Percentiles rank a stretch among this genome's conserved stretches.
phyloP scores from a whole-genome alignment of 2,329 filamentous ascomycete genomes.

The Emydomyces testavorans region DNA sequence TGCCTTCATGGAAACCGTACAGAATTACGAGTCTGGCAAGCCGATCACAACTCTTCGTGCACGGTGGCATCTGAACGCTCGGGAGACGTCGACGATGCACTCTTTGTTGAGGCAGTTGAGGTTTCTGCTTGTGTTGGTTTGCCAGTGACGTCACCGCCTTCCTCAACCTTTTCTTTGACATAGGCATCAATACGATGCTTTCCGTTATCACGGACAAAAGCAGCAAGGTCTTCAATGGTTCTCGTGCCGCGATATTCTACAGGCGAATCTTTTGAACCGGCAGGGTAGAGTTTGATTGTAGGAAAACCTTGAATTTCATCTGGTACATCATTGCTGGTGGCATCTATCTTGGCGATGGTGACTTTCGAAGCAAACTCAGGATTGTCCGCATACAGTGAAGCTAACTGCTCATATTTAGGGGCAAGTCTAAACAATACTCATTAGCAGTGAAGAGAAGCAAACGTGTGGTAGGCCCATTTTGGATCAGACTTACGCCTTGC shows the following conservation, averaged over 20 bases:
- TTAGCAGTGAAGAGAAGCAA: slow-evolving; percentile 9
- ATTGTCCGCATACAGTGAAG: slow-evolving; percentile 42
- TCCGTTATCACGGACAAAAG: slow-evolving; percentile 91
- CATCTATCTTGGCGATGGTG: slow-evolving; percentile 80
- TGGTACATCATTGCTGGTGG: slow-evolving; percentile 88
- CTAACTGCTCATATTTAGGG: slow-evolving; percentile 57
- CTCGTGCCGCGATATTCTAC: slow-evolving; percentile 80
- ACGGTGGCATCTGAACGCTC: slow-evolving; percentile 20
- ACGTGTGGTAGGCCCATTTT: too few species aligned
- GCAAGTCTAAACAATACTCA: slow-evolving; percentile 38
- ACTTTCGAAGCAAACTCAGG: slow-evolving; percentile 46
- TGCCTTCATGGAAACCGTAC: too few species aligned
- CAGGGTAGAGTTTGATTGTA: slow-evolving; percentile 95
- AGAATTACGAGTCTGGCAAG: not conserved
- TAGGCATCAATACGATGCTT: slow-evolving; percentile 67
- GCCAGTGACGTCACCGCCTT: slow-evolving; percentile 25
- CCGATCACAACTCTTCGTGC: slow-evolving; percentile 33
- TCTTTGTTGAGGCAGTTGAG: slow-evolving; percentile 16
- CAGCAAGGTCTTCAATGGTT: slow-evolving; percentile 79
- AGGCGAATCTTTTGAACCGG: slow-evolving; percentile 73
- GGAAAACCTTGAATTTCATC: slow-evolving; percentile 97
- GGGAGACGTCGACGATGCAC: not conserved
- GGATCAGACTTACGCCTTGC: slow-evolving; percentile 46
- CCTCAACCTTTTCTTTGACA: slow-evolving; percentile 46
- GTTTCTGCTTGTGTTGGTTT: slow-evolving; percentile 15